Evolutionary conservation across 768 basidiomycete genomes (phyloP).

Genomic region (Pisolithus orientalis): DNA sequence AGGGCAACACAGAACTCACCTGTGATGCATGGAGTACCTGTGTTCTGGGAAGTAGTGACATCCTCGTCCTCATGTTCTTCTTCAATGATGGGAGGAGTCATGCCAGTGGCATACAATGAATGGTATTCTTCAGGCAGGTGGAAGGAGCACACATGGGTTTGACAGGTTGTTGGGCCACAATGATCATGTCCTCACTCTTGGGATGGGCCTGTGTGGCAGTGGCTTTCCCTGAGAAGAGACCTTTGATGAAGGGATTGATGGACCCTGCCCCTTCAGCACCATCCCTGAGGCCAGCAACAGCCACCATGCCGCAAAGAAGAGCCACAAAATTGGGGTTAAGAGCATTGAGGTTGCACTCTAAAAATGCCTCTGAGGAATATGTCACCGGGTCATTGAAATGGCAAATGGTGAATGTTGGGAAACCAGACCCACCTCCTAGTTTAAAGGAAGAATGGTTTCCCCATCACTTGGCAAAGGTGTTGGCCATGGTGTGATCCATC

Average conservation of each 20-base stretch:
- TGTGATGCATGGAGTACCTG: slow-evolving; percentile 64
- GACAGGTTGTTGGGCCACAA: slow-evolving; percentile 86
- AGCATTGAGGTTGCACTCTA: slow-evolving; percentile 25
- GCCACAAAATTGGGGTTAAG: slow-evolving; percentile 92
- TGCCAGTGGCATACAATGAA: slow-evolving; percentile 40
- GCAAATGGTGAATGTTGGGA: slow-evolving; percentile 21
- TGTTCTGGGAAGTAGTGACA: too few species aligned
- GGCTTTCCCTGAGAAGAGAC: too few species aligned
- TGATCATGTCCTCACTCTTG: slow-evolving; percentile 89
- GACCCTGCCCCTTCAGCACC: too few species aligned
- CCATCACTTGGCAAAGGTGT: slow-evolving; percentile 89
- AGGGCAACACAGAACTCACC: slow-evolving; percentile 85
- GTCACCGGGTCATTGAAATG: too few species aligned
- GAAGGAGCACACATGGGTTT: slow-evolving; percentile 94
- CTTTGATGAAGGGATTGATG: too few species aligned
- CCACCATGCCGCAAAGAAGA: slow-evolving; percentile 61
- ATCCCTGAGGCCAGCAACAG: too few species aligned
- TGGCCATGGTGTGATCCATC: slow-evolving; percentile 90
- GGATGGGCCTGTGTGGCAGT: slow-evolving; percentile 75
- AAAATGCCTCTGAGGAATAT: too few species aligned
- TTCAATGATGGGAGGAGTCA: too few species aligned
- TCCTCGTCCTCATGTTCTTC: too few species aligned
- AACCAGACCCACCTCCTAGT: too few species aligned
- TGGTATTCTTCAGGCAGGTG: slow-evolving; percentile 70
- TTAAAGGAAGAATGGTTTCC: too few species aligned